Evolutionary conservation across 164 flowering plant species (phyloP).

Genomic region (Cinnamomum micranthum): DNA sequence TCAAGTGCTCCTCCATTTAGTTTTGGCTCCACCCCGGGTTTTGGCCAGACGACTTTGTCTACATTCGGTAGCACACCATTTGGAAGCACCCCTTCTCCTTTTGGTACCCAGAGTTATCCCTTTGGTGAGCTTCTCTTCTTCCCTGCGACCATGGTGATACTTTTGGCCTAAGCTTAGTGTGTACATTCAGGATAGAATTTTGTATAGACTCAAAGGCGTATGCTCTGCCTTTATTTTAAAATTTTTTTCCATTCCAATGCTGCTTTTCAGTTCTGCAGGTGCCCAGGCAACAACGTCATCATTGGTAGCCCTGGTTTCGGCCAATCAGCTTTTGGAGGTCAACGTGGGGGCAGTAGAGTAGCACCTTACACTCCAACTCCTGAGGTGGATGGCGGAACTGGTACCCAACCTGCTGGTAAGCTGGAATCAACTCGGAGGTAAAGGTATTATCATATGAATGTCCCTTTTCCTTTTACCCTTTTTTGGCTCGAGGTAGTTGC

Average conservation of each 20-base stretch:
- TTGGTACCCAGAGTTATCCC: conserved; percentile 63
- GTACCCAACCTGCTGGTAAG: conserved; percentile 64
- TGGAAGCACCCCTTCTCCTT: conserved; percentile 54
- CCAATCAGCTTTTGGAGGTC: conserved; percentile 61
- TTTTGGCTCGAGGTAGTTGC: background rate
- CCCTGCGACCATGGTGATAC: too few species aligned
- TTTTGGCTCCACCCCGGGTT: conserved; percentile 32
- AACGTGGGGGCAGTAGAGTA: conserved; percentile 76
- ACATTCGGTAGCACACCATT: conserved; percentile 39
- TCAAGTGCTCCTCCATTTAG: too few species aligned
- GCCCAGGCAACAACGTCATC: conserved; percentile 57
- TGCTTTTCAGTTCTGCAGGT: conserved; percentile 39
- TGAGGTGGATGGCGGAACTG: conserved; percentile 54
- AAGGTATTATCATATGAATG: conserved; percentile 37
- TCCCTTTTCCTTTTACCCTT: background rate
- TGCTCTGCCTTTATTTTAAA: too few species aligned
- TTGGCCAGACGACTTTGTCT: too few species aligned
- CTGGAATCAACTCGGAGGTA: conserved; percentile 87
- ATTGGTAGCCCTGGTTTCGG: conserved; percentile 59
- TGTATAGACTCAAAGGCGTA: too few species aligned
- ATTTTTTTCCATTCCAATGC: too few species aligned
- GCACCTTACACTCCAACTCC: conserved; percentile 59
- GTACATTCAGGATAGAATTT: too few species aligned
- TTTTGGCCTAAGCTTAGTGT: too few species aligned
- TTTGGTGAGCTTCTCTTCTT: conserved; percentile 38